Base-by-base conservation (phyloP, 768 basidiomycete species). In the Mycena indigotica region DNA sequence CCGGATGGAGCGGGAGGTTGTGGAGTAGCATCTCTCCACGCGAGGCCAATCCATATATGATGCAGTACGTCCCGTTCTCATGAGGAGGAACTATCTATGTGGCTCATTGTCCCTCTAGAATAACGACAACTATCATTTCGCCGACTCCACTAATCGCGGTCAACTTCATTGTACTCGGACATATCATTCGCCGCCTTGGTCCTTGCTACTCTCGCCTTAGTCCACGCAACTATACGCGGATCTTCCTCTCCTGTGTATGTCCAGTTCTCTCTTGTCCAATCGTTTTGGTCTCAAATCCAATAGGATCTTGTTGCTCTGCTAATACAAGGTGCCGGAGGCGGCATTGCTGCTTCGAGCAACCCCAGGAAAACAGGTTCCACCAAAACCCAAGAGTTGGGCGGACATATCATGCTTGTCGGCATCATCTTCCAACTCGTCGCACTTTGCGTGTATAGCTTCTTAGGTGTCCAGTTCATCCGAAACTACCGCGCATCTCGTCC, bases 121-220 rank as follows among this genome's bases (percentile, higher is more conserved):
- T 77, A 3, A 69, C 72, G 3, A 67, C 72, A 1, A 82, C 80
- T 0, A 79, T 84, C 45, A 58, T 84, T 12, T 80, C 77, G 0
- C 85, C 86, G 1, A 85, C 84, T 0, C 83, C 83, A 1, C 71
- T 86, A 6, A 68, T 85, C 4, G 85, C 84, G 0, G 84, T 75
- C 6, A 80, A 78, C 55, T 86, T 85, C 60, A 68, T 84, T 28
- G 76, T 84, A 21, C 73, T 84, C 29, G 79, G 79, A 1, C 66
- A 69, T 10, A 74, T 85, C 46, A 78, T 84, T 19, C 44, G 58
- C 3, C 66, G 64, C 1, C 62, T 85, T 1, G 85, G 85, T 0
- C 55, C 73, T 1, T 66, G 71, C 23, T 86, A 83, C 65, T 84
- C 82, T 57, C 75, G 83, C 2, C 67, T 86, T 10, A 64, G 65